Percentiles rank a stretch among this genome's conserved stretches.
Evolutionary conservation across 805 yeast species (phyloP).

Genomic region (Candida boidinii): DNA sequence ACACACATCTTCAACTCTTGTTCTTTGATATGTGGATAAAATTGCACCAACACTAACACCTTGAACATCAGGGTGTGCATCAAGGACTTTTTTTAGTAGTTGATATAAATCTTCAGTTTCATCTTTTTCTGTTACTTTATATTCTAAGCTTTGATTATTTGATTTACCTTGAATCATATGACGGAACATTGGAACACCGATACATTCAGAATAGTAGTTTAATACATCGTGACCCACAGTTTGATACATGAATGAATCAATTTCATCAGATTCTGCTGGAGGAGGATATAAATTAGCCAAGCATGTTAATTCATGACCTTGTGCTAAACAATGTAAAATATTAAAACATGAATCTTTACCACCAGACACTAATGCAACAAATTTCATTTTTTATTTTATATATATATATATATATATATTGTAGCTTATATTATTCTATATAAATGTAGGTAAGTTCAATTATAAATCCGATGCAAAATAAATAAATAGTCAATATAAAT

Average conservation of each 20-base stretch:
- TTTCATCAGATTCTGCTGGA: slow-evolving; percentile 43
- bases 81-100: slow-evolving; percentile 40
- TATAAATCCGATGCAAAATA: too few species aligned
- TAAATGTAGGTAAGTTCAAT: too few species aligned
- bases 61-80: slow-evolving; percentile 58
- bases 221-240: slow-evolving; percentile 90
- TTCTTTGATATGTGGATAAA: slow-evolving; percentile 88
- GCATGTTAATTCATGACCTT: slow-evolving; percentile 82
- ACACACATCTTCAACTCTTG: slow-evolving; percentile 90
- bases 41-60: slow-evolving; percentile 97
- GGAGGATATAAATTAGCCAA: slow-evolving; percentile 76
- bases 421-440: slow-evolving; percentile 1
- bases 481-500: too few species aligned
- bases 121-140: slow-evolving; percentile 56
- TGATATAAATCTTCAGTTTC: slow-evolving; percentile 79
- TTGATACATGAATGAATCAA: slow-evolving; percentile 95
- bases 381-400: slow-evolving; percentile 51
- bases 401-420: slow-evolving; percentile 3
- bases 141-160: slow-evolving; percentile 59
- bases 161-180: slow-evolving; percentile 57
- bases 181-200: slow-evolving; percentile 75
- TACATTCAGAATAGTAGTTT: slow-evolving; percentile 53
- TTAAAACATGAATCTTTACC: slow-evolving; percentile 95
- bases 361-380: slow-evolving; percentile 87
- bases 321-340: slow-evolving; percentile 72